Evolutionary conservation across 1,284 basidiomycete genomes (phyloP).

Genomic region (Taiwanofungus camphoratus): DNA sequence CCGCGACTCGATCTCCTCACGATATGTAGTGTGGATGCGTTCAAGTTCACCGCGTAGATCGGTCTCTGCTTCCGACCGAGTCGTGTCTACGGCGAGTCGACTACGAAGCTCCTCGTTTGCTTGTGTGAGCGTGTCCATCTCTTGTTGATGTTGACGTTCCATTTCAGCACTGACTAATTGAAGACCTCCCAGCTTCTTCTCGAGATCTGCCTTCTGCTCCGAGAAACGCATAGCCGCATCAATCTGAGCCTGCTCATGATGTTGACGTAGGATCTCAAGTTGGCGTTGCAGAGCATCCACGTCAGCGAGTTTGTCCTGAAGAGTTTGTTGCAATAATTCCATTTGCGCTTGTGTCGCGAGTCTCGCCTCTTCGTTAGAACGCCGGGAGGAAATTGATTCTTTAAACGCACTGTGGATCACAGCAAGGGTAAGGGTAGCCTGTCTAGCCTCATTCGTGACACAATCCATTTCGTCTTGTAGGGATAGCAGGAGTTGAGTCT

Average conservation of each 20-base stretch:
- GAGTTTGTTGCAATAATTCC: conserved; percentile 1
- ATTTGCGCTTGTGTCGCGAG: conserved; percentile 10
- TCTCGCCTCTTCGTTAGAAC: conserved; percentile 10
- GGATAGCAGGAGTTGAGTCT: conserved; percentile 3
- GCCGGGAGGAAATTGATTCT: conserved; percentile 1
- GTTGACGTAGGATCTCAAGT: conserved; percentile 16
- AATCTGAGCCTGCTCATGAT: conserved; percentile 14
- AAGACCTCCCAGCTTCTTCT: conserved; percentile 22
- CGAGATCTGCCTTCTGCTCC: conserved; percentile 21
- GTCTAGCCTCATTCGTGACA: conserved; percentile 17
- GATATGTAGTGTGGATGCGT: conserved; percentile 33
- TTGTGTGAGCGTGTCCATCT: conserved; percentile 20
- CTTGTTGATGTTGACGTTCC: conserved; percentile 15
- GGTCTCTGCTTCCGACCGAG: conserved; percentile 16
- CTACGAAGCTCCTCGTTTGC: conserved; percentile 17
- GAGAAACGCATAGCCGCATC: conserved; percentile 15
- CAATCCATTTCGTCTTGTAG: conserved; percentile 6
- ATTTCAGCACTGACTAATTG: conserved; percentile 19
- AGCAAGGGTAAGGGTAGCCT: conserved; percentile 30
- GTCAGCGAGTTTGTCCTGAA: conserved; percentile 18
- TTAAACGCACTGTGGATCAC: conserved; percentile 20
- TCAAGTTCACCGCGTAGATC: conserved; percentile 24
- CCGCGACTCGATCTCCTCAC: conserved; percentile 33
- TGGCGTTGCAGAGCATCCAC: conserved; percentile 22
- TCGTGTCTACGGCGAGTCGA: conserved; percentile 14